Evolutionary conservation across 495 filamentous ascomycete species (phyloP).

Genomic region (Lepraria neglecta): DNA sequence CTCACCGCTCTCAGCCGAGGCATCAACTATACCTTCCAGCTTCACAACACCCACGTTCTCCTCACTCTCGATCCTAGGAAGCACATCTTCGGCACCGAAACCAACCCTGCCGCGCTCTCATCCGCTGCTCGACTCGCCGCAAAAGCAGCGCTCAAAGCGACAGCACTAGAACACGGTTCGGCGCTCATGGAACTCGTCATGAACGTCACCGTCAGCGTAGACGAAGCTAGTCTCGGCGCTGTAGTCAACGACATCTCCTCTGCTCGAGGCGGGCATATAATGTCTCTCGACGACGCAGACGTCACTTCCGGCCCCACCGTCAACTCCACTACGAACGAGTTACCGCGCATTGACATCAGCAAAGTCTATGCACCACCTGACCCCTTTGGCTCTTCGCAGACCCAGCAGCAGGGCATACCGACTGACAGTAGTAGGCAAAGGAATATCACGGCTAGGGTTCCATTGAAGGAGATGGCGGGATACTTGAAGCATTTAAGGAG

Average conservation of each 20-base stretch:
- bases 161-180: conserved; percentile 42
- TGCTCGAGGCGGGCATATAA: conserved; percentile 73
- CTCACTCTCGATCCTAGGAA: conserved; percentile 58
- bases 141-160: conserved; percentile 54
- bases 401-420: conserved; percentile 22
- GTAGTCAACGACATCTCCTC: conserved; percentile 89
- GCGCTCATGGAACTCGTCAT: conserved; percentile 89
- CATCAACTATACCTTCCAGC: conserved; percentile 65
- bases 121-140: conserved; percentile 71
- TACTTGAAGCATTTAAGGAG: conserved; percentile 87
- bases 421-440: conserved; percentile 38
- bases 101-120: conserved; percentile 67
- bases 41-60: conserved; percentile 62
- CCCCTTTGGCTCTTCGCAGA: conserved; percentile 58
- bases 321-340: conserved; percentile 28
- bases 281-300: conserved; percentile 66
- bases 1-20: conserved; percentile 82
- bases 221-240: conserved; percentile 70
- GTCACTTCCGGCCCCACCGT: conserved; percentile 32
- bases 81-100: conserved; percentile 61
- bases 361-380: conserved; percentile 81
- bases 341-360: conserved; percentile 52
- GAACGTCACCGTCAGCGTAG: conserved; percentile 73
- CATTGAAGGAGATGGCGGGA: conserved; percentile 93
- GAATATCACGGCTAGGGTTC: conserved; percentile 75